Conservation (phyloP, 1,284 basidiomycete genomes). For the Cutaneotrichosporon sp. region DNA sequence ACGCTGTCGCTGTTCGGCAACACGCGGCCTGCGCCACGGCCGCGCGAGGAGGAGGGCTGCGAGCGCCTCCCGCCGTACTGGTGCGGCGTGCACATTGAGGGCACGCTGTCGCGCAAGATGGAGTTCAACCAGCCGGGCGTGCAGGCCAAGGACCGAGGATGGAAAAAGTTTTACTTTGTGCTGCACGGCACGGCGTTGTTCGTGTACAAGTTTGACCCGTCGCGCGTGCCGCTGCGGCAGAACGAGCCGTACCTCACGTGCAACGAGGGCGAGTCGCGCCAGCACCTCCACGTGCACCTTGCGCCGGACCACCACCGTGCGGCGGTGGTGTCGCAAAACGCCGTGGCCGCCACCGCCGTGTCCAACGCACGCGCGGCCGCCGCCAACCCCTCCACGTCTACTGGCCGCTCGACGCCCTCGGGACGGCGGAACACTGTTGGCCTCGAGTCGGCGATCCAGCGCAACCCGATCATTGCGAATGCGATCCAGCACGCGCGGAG, state of each 20-base stretch:
- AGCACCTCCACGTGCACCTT: constrained; percentile 47
- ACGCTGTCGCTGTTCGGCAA: background rate
- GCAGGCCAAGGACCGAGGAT: constrained; percentile 83
- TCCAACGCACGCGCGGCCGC: background rate
- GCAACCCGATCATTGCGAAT: constrained; percentile 1
- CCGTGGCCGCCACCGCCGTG: background rate
- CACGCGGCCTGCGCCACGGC: constrained; percentile 27
- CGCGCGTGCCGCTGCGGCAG: constrained; percentile 44
- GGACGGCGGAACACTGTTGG: constrained; percentile 14
- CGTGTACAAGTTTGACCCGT: constrained; percentile 66
- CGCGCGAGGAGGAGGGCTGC: constrained; percentile 65
- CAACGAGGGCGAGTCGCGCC: constrained; percentile 36
- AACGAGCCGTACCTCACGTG: constrained; percentile 16
- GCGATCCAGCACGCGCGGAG: constrained; percentile 8
- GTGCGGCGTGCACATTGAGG: constrained; percentile 73
- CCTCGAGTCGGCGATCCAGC: constrained; percentile 6
- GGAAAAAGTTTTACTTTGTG: constrained; percentile 82
- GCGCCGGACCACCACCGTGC: constrained; percentile 43
- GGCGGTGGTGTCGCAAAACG: constrained; percentile 9
- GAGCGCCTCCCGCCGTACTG: constrained; percentile 78
- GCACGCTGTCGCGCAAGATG: constrained; percentile 85
- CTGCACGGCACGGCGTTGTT: constrained; percentile 85
- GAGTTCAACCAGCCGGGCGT: constrained; percentile 70
- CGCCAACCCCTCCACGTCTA: background rate
- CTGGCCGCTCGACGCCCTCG: background rate